These are phyloP conservation scores for Sporobolomyces roseus DNA, from an alignment of 768 basidiomycete species.

Conservation along the genomic window DNA sequence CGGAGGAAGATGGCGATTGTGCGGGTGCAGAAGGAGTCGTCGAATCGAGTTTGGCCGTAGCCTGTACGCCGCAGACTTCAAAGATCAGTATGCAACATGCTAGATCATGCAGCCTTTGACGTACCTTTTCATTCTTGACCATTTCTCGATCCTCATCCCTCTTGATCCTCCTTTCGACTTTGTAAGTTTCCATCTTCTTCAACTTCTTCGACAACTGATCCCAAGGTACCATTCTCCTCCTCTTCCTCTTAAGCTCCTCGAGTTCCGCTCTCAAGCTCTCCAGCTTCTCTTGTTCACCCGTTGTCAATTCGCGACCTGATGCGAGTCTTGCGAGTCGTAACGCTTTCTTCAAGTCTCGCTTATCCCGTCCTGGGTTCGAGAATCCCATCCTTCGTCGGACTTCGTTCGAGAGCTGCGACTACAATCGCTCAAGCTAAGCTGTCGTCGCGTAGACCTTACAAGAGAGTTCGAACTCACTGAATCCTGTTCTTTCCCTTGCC, in stretches of 20 bases:
- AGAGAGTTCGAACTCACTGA: no score
- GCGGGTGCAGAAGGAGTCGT: neutral
- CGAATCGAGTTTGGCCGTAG: no score
- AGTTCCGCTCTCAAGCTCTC: neutral
- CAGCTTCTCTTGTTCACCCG: slow-evolving; percentile 2
- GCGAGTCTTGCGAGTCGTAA: slow-evolving; percentile 6
- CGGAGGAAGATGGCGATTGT: neutral
- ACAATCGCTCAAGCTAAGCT: neutral
- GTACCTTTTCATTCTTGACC: neutral
- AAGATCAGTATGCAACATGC: no score
- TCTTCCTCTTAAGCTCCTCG: neutral
- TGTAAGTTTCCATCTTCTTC: neutral
- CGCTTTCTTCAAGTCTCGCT: neutral
- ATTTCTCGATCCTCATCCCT: neutral
- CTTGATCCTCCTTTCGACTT: neutral
- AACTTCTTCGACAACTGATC: neutral
- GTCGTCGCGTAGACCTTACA: no score
- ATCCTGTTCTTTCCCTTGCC: no score
- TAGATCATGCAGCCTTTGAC: no score
- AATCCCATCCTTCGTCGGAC: slow-evolving; percentile 4
- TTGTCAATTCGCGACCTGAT: neutral
- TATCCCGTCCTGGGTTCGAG: neutral
- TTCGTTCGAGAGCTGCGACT: neutral
- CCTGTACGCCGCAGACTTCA: no score
- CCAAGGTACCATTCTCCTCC: slow-evolving; percentile 12